Evolutionary conservation across 306 rosid species (phyloP), one percentile per base, ranked within the genome.

Genomic region (Argentina anserina): DNA sequence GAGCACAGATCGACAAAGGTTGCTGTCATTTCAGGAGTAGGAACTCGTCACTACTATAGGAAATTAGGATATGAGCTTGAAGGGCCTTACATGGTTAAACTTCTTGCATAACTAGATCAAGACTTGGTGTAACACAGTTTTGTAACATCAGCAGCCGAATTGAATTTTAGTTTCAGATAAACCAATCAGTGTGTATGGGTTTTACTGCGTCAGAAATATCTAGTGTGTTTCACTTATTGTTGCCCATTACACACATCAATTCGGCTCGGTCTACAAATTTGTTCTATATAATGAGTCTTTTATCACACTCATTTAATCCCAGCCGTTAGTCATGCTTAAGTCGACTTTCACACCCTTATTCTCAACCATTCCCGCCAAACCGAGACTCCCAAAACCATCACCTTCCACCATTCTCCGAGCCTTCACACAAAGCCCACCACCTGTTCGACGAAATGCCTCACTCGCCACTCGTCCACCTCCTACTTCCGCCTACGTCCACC

Each of bases 11-110:
- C 96, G 59, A 87, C 82, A 25, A 94, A 94, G 76, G 82, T 87
- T 55, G 99, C 89, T 18, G 96, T 94, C 68, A 94, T 94, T 80
- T 94, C 99, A 2, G 99, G 99, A 34, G 93, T 91, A 39, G 99
- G 99, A 67, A 94, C 99, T 6, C 96, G 97, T 61, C 97, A 94
- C 82, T 94, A 91, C 63, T 94, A 91, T 78, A 80, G 96, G 78
- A 94, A 91, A 77, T 61, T 94, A 78, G 97, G 99, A 1, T 91
- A 94, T 68, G 96, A 94, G 75, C 96, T 94, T 72, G 96, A 94
- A 80, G 97, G 99, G 18, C 99, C 99, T 74, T 94, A 94, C 91
- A 91, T 94, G 99, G 92, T 91, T 58, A 94, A 94, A 89, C 72
- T 73, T 69, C 86, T 94, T 21, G 73, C 69, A 60, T 83, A 72